Percentiles rank a stretch among this genome's conserved stretches.
Evolutionary conservation across 495 filamentous ascomycete species (phyloP).

Genomic region (Podospora anserina): DNA sequence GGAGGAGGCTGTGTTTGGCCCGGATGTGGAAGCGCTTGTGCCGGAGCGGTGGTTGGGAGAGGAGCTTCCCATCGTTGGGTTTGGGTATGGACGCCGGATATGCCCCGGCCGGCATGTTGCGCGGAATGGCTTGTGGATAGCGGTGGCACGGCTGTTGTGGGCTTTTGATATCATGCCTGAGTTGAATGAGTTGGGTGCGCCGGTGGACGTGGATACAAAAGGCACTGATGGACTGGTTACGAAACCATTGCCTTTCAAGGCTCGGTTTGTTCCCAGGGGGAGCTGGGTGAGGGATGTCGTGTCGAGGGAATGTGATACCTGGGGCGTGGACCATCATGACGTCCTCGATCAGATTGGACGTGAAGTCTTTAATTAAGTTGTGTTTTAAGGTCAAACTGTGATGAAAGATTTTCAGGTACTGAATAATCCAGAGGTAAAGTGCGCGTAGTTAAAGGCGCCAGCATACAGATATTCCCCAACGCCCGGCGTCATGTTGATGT

Average conservation of each 20-base stretch:
- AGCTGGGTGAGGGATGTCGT: constrained; percentile 9
- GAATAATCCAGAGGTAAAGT: too few species aligned
- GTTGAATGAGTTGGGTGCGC: constrained; percentile 39
- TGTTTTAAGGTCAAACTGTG: too few species aligned
- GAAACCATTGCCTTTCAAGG: constrained; percentile 43
- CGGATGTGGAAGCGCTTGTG: constrained; percentile 47
- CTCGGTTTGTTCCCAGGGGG: constrained; percentile 4
- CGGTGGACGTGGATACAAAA: constrained; percentile 43
- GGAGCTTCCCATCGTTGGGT: constrained; percentile 40
- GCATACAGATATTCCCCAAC: too few species aligned
- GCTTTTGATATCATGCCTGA: constrained; percentile 45
- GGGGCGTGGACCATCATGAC: constrained; percentile 2
- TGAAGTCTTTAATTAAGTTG: too few species aligned
- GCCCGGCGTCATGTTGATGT: too few species aligned
- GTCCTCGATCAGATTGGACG: not conserved
- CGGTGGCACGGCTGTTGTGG: constrained; percentile 50
- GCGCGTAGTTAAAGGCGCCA: too few species aligned
- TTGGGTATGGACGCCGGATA: constrained; percentile 53
- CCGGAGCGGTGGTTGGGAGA: constrained; percentile 41
- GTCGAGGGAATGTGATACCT: not conserved
- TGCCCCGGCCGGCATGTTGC: constrained; percentile 52
- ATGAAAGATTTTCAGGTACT: too few species aligned
- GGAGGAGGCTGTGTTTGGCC: constrained; percentile 55
- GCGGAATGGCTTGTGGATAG: constrained; percentile 43
- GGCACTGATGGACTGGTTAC: constrained; percentile 45